Evolutionary conservation across 768 basidiomycete genomes (phyloP).

Genomic region (Suillus sp.): DNA sequence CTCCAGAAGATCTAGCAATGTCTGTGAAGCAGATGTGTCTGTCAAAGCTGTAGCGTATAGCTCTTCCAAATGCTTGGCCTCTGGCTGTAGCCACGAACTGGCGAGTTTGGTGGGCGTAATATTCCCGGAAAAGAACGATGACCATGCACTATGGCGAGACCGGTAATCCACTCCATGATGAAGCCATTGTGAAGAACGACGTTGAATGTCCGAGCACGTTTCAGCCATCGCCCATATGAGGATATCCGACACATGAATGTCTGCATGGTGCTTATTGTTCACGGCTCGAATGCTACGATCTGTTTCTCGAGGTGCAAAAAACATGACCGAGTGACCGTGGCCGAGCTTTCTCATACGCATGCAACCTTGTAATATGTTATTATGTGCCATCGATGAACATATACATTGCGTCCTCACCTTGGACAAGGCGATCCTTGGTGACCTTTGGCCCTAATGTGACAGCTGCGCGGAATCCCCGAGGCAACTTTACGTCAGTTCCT

Average conservation of each 20-base stretch:
- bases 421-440: constrained; percentile 53
- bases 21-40: constrained; percentile 9
- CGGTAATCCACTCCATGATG: constrained; percentile 42
- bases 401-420: constrained; percentile 38
- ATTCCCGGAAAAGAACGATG: constrained; percentile 16
- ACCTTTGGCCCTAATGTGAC: constrained; percentile 54
- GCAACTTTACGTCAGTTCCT: constrained; percentile 56
- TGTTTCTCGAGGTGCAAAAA: constrained; percentile 50
- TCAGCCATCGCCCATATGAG: constrained; percentile 48
- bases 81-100: constrained; percentile 41
- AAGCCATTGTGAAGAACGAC: constrained; percentile 43
- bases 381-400: neutral
- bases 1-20: constrained; percentile 22
- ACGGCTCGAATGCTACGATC: constrained; percentile 39
- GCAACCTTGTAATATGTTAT: constrained; percentile 40
- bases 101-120: constrained; percentile 9
- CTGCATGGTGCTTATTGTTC: constrained; percentile 16
- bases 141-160: constrained; percentile 27
- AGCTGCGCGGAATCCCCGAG: constrained; percentile 40
- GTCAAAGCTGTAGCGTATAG: constrained; percentile 31
- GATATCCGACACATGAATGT: constrained; percentile 35
- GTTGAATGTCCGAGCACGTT: constrained; percentile 43
- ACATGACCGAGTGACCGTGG: constrained; percentile 47
- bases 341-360: constrained; percentile 58
- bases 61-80: constrained; percentile 38